These are phyloP conservation scores for Neonectria coccinea DNA, from an alignment of 2,329 filamentous ascomycete species.

Conservation along the genomic window DNA sequence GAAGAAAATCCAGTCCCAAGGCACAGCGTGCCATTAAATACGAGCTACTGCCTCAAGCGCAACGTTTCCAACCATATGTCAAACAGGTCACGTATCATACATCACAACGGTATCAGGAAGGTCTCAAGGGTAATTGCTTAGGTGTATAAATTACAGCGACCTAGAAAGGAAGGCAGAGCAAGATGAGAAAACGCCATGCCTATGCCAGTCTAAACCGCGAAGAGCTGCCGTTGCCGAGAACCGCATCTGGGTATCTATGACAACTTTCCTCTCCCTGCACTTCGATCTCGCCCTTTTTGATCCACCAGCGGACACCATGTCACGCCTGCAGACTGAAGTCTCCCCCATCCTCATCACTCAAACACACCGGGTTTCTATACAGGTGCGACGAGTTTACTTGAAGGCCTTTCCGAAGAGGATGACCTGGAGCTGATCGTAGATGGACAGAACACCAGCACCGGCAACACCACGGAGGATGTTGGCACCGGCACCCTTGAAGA, in stretches of 20 bases:
- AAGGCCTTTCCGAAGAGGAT: slow-evolving; percentile 99
- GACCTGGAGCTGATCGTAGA: slow-evolving; percentile 99
- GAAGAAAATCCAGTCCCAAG: no score
- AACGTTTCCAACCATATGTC: not conserved
- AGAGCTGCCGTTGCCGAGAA: slow-evolving; percentile 56
- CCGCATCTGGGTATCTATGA: slow-evolving; percentile 53
- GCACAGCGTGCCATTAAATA: no score
- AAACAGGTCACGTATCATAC: not conserved
- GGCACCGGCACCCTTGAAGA: slow-evolving; percentile 99
- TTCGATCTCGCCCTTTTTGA: slow-evolving; percentile 60
- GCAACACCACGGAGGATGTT: slow-evolving; percentile 99
- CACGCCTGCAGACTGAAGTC: slow-evolving; percentile 51
- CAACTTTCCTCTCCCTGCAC: slow-evolving; percentile 59
- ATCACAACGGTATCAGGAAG: slow-evolving; percentile 18
- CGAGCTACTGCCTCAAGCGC: no score
- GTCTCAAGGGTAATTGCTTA: slow-evolving; percentile 66
- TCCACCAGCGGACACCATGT: slow-evolving; percentile 54
- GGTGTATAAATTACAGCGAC: slow-evolving; percentile 74
- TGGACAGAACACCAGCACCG: slow-evolving; percentile 99
- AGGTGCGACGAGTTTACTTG: slow-evolving; percentile 70
- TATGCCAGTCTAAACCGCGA: slow-evolving; percentile 63
- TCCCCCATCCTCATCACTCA: slow-evolving; percentile 48
- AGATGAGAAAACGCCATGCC: slow-evolving; percentile 59
- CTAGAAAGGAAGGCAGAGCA: slow-evolving; percentile 61
- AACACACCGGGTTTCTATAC: slow-evolving; percentile 55